Evolutionary conservation across 345 rosid genomes (phyloP).

Genomic region (Brassica rapa): DNA sequence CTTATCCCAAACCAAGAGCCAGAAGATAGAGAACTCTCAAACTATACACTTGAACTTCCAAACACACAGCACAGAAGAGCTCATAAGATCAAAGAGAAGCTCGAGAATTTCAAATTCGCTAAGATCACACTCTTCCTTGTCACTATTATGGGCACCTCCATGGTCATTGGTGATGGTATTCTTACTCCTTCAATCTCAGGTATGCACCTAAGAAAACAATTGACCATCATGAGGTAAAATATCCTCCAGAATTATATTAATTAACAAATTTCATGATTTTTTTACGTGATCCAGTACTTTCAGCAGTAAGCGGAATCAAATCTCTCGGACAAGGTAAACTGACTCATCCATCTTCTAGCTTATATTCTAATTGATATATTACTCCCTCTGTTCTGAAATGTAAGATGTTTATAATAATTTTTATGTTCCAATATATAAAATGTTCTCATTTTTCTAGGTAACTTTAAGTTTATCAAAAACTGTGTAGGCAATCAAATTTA

Average conservation of each 20-base stretch:
- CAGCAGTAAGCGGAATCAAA: conserved; percentile 72
- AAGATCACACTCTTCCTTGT: conserved; percentile 57
- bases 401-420: no score
- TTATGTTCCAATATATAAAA: no score
- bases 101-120: conserved; percentile 46
- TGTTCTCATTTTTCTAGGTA: no score
- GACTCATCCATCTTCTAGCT: background rate
- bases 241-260: background rate
- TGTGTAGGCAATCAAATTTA: no score
- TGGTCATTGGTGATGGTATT: conserved; percentile 85
- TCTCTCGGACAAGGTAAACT: conserved; percentile 62
- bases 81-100: conserved; percentile 48
- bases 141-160: conserved; percentile 74
- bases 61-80: conserved; percentile 47
- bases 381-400: no score
- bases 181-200: conserved; percentile 84
- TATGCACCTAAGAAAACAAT: conserved; percentile 10
- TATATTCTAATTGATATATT: background rate
- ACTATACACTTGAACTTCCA: conserved; percentile 60
- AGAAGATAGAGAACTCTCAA: conserved; percentile 65
- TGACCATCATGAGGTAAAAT: background rate
- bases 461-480: no score
- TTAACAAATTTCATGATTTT: background rate
- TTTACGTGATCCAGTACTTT: conserved; percentile 51
- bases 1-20: conserved; percentile 71